Conservation (phyloP, 2,329 filamentous ascomycete species). For the Beauveria bassiana region DNA sequence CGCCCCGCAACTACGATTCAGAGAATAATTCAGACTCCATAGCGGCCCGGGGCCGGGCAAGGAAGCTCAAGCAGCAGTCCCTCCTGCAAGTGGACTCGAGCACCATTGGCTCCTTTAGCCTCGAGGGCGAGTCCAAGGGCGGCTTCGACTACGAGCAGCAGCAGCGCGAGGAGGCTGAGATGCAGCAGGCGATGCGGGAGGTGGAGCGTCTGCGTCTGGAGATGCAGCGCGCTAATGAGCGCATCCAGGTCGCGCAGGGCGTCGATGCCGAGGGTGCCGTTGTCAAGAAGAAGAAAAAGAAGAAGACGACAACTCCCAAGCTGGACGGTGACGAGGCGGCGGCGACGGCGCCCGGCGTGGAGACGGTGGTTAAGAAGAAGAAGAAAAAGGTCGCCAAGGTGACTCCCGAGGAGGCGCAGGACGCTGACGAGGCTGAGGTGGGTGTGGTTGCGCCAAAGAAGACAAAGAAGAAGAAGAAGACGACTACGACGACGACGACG, state of each 20-base stretch:
- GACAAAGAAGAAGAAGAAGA: slow-evolving; percentile 42
- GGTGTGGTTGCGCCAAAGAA: slow-evolving; percentile 33
- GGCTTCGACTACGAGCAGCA: slow-evolving; percentile 55
- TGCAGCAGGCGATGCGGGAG: slow-evolving; percentile 80
- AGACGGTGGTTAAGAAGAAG: slow-evolving; percentile 37
- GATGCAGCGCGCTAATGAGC: slow-evolving; percentile 77
- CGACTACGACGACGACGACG: slow-evolving; percentile 22
- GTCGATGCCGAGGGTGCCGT: slow-evolving; percentile 57
- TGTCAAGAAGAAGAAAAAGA: slow-evolving; percentile 59
- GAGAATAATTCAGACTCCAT: slow-evolving; percentile 42
- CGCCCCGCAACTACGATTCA: slow-evolving; percentile 41
- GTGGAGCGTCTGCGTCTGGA: slow-evolving; percentile 80
- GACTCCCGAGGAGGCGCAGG: slow-evolving; percentile 14
- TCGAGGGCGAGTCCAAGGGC: slow-evolving; percentile 41
- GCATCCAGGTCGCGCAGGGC: slow-evolving; percentile 64
- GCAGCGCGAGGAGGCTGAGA: slow-evolving; percentile 75
- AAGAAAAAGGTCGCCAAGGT: slow-evolving; percentile 40
- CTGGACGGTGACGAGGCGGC: slow-evolving; percentile 13
- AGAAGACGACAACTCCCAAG: slow-evolving; percentile 26
- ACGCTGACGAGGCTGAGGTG: slow-evolving; percentile 10
- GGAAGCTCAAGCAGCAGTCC: slow-evolving; percentile 50
- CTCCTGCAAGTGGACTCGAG: slow-evolving; percentile 84
- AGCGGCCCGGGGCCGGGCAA: slow-evolving; percentile 39
- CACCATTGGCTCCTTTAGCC: slow-evolving; percentile 63
- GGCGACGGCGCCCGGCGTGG: slow-evolving; percentile 17